Evolutionary conservation across 495 filamentous ascomycete species (phyloP).

Genomic region (Penicillium cosmopolitanum): DNA sequence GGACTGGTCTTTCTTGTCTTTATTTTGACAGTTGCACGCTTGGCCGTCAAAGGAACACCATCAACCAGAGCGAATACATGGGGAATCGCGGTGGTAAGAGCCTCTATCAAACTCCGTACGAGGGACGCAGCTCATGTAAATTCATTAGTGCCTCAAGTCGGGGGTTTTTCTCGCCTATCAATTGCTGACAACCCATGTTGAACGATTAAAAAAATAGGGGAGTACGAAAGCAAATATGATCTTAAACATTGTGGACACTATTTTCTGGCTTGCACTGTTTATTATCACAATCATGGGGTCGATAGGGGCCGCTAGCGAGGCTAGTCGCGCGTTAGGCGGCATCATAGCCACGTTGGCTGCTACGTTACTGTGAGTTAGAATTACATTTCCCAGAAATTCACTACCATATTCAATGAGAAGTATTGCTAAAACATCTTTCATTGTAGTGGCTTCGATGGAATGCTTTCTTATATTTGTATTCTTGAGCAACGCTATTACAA

Average conservation of each 20-base stretch:
- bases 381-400: background rate
- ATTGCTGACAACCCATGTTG: conserved; percentile 28
- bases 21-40: conserved; percentile 28
- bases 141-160: conserved; percentile 35
- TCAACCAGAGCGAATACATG: conserved; percentile 27
- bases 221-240: conserved; percentile 34
- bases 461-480: background rate
- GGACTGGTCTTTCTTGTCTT: conserved; percentile 21
- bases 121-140: background rate
- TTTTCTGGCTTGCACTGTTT: conserved; percentile 40
- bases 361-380: conserved; percentile 24
- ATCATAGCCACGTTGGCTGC: conserved; percentile 23
- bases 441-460: background rate
- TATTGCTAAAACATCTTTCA: background rate
- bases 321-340: conserved; percentile 28
- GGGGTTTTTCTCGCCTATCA: conserved; percentile 38
- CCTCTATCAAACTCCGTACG: background rate
- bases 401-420: background rate
- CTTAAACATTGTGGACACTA: conserved; percentile 34
- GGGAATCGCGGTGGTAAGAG: conserved; percentile 32
- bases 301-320: conserved; percentile 8
- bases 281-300: conserved; percentile 27
- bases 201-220: conserved; percentile 33
- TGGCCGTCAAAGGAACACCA: conserved; percentile 27
- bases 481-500: background rate